Evolutionary conservation across 2,329 filamentous ascomycete genomes (phyloP), one percentile per base, ranked within the genome.

Genomic region (Fusarium euwallaceae): DNA sequence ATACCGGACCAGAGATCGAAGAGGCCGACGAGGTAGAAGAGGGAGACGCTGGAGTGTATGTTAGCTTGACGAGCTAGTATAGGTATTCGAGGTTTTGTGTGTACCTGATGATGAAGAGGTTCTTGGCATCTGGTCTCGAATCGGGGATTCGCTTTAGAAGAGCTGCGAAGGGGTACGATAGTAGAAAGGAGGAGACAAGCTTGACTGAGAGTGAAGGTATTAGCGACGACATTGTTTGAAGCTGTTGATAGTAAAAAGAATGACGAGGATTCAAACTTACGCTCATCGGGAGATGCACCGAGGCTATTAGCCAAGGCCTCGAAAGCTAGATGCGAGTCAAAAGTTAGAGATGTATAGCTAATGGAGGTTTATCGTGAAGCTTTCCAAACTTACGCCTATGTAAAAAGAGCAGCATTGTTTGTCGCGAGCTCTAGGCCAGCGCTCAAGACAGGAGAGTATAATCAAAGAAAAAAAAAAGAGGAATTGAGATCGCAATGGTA

Each of bases 1-100:
- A 97, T 84, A 66, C 97, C 97, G 82, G 85, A 87, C 95, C 96
- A 98, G 58, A 99, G 89, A 80, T 97, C 94, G 83, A 97, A 99
- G 4, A 99, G 89, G 34, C 97, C 97, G 66, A 99, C 88, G 9
- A 99, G 89, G 82, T 98, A 98, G 86, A 99, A 98, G 27, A 97
- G 81, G 5, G 94, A 94, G 17, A 95, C 91, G 32, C 92, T 95
- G 34, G 1, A 17, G 53, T 24, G 22, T 45, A 20, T 37, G 48
- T 67, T 62, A 64, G 64, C 41, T 67, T 67, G 22, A 11, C 41
- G 36, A 8, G 45, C 6, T 29, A 5, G n/a, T 24, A 22, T 32
- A 22, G 22, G 6, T 9, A 27, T 34, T 11, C n/a, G 29, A 4
- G 36, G 20, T 45, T 45, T 34, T 11, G 29, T 32, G 3, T 85